Evolutionary conservation across 2,329 filamentous ascomycete genomes (phyloP).

Genomic region (Ophiosphaerella herpotricha): DNA sequence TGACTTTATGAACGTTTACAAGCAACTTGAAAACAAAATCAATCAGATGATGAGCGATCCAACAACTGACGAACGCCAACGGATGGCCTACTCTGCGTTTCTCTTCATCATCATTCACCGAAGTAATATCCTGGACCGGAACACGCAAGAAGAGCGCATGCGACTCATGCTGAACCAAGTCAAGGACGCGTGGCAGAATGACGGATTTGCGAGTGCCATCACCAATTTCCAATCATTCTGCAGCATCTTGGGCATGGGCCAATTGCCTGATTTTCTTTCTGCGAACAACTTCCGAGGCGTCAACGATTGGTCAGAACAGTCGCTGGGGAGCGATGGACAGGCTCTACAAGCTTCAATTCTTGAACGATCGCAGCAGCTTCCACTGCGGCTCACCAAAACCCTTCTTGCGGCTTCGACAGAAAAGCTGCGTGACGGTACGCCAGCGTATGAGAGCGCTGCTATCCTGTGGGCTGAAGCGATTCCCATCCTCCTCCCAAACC

Average conservation of each 20-base stretch:
- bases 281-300: constrained; percentile 74
- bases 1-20: constrained; percentile 84
- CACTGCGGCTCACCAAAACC: constrained; percentile 84
- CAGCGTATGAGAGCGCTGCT: constrained; percentile 75
- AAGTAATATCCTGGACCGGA: constrained; percentile 72
- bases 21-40: constrained; percentile 81
- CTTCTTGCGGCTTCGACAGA: constrained; percentile 93
- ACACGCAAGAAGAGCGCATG: constrained; percentile 72
- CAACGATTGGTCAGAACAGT: constrained; percentile 78
- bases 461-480: constrained; percentile 85
- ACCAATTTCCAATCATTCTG: constrained; percentile 80
- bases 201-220: constrained; percentile 69
- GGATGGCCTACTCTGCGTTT: constrained; percentile 85
- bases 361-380: constrained; percentile 74
- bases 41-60: constrained; percentile 77
- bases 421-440: constrained; percentile 74
- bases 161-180: constrained; percentile 81
- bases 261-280: constrained; percentile 78
- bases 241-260: constrained; percentile 75
- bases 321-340: constrained; percentile 78
- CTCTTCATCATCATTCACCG: constrained; percentile 95
- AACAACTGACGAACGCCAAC: constrained; percentile 77
- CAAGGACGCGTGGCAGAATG: constrained; percentile 76
- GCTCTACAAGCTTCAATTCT: constrained; percentile 79
- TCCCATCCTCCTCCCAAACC: constrained; percentile 78